Conservation (phyloP, 1,284 basidiomycete species). For the Cutaneotrichosporon dermatis region DNA sequence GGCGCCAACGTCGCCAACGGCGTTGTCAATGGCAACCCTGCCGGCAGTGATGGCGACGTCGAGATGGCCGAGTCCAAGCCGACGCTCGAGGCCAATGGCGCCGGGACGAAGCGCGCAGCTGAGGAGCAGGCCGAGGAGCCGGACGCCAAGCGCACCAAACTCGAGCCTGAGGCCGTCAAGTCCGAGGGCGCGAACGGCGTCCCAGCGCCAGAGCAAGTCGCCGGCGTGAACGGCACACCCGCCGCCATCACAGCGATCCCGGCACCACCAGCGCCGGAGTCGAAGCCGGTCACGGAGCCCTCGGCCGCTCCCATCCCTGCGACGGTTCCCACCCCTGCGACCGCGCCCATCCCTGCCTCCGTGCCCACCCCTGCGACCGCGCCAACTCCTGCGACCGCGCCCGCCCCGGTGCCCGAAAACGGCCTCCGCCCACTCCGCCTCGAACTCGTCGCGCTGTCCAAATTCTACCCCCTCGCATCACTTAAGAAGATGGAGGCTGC, state of each 20-base stretch:
- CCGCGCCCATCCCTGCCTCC: too few species aligned
- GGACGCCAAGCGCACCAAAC: slow-evolving; percentile 10
- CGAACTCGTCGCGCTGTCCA: slow-evolving; percentile 41
- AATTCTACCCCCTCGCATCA: slow-evolving; percentile 44
- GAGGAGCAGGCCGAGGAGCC: neutral
- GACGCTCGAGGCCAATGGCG: slow-evolving; percentile 8
- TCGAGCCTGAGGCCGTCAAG: neutral
- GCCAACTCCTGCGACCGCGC: too few species aligned
- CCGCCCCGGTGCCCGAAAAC: slow-evolving; percentile 4
- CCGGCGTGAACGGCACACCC: neutral
- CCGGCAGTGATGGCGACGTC: neutral
- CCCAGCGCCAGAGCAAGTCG: neutral
- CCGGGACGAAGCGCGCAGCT: slow-evolving; percentile 3
- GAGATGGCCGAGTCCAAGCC: neutral
- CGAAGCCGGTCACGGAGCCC: too few species aligned
- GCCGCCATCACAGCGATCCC: neutral
- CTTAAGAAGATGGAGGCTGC: slow-evolving; percentile 38
- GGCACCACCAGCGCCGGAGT: slow-evolving; percentile 3
- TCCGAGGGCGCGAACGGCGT: neutral
- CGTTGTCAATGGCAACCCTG: neutral
- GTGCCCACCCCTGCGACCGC: too few species aligned
- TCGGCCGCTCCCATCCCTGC: too few species aligned
- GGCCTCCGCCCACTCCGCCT: slow-evolving; percentile 32
- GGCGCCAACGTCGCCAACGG: too few species aligned
- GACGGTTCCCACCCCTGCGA: too few species aligned